These are phyloP conservation scores for Neckera pumila DNA, from an alignment of 225 moss, liverwort and hornwort species.

Conservation along the genomic window DNA sequence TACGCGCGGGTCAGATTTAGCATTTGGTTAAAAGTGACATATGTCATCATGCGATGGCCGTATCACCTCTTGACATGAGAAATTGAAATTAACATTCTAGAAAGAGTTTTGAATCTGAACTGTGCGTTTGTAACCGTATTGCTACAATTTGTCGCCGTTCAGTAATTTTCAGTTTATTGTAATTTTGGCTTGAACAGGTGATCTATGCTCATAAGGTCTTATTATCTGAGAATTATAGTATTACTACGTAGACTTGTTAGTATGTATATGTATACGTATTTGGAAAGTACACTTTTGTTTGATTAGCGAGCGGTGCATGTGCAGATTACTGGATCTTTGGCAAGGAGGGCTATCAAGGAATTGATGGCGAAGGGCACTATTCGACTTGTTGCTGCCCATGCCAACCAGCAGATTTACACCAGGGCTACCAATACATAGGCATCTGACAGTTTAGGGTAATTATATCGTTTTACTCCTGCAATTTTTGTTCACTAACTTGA, in stretches of 20 bases:
- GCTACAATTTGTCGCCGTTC: no score
- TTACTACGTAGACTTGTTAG: no score
- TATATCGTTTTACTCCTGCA: not conserved
- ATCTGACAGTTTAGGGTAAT: not conserved
- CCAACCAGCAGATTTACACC: constrained; percentile 92
- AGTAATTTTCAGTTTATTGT: not conserved
- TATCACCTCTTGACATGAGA: not conserved
- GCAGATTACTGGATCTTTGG: constrained; percentile 87
- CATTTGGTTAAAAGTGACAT: not conserved
- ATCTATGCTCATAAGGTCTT: not conserved
- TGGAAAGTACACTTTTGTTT: not conserved
- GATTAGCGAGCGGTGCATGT: not conserved
- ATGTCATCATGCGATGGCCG: no score
- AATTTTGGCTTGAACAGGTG: not conserved
- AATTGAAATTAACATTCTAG: rapidly evolving
- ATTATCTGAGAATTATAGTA: not conserved
- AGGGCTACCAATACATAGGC: constrained; percentile 78
- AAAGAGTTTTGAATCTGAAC: not conserved
- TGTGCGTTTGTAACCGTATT: not conserved
- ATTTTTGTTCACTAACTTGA: not conserved
- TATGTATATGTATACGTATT: not conserved
- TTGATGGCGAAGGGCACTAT: constrained; percentile 86
- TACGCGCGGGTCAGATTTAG: not conserved
- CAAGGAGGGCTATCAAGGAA: constrained; percentile 73
- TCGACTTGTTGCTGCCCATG: constrained; percentile 73